Evolutionary conservation across 2,329 filamentous ascomycete species (phyloP).

Genomic region (Fonsecaea monophora): DNA sequence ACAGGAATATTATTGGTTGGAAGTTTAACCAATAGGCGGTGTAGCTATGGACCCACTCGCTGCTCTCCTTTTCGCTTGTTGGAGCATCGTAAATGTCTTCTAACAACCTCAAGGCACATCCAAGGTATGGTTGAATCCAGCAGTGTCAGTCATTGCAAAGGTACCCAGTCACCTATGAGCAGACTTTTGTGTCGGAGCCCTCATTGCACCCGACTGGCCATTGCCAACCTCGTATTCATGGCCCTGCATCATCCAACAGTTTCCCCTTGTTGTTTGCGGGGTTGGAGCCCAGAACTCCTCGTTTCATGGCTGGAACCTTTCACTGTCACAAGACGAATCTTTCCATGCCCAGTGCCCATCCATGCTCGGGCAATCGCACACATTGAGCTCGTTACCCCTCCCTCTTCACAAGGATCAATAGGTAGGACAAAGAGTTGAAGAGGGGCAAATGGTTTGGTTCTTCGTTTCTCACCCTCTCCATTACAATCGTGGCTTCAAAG

Average conservation of each 20-base stretch:
- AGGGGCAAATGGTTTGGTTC: not conserved
- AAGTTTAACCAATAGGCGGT: not conserved
- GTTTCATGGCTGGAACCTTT: not conserved
- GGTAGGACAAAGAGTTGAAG: not conserved
- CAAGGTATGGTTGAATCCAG: not conserved
- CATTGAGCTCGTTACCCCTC: not conserved
- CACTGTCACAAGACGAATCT: slow-evolving; percentile 1
- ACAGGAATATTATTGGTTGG: not conserved
- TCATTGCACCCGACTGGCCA: not conserved
- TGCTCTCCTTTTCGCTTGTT: not conserved
- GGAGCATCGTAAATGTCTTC: not conserved
- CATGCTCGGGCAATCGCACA: not conserved
- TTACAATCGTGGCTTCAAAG: not conserved
- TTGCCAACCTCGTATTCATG: slow-evolving; percentile 12
- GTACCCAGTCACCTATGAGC: not conserved
- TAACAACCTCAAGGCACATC: not conserved
- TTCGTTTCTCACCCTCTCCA: not conserved
- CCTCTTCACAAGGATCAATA: not conserved
- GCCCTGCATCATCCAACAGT: slow-evolving; percentile 1
- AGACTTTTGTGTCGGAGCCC: not conserved
- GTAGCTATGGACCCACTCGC: not conserved
- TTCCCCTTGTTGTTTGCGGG: slow-evolving; percentile 13
- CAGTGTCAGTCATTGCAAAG: not conserved
- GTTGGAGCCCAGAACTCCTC: slow-evolving; percentile 10
- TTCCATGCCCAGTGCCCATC: not conserved